Evolutionary conservation across 2,329 filamentous ascomycete genomes (phyloP), one percentile per base, ranked within the genome.

Genomic region (Colletotrichum tofieldiae): DNA sequence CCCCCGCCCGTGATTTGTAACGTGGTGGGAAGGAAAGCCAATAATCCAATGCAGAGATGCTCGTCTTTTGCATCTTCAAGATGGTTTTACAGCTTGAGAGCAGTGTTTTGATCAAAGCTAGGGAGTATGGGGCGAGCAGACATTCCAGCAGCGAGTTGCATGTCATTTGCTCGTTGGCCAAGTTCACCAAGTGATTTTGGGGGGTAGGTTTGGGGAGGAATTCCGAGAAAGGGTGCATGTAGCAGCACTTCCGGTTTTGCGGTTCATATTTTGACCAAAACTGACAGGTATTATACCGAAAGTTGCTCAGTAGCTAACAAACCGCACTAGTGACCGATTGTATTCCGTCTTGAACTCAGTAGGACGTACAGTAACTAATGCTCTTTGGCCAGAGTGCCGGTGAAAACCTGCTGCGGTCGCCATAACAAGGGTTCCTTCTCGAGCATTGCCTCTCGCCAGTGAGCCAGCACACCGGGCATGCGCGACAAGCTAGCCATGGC

Each of bases 391-490:
- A 73, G 37, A 8, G 41, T 16, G n/a, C 69, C 69, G 8, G 72
- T 65, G 39, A 72, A 72, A 9, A 74, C 49, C 80, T 84, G 77
- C 52, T 76, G 72, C 1, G 78, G 78, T 20, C 78, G 73, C 78
- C 78, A 79, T 5, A 79, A 62, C 72, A 78, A 75, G 41, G 78
- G 76, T 9, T 18, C 75, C 72, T 74, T 78, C 75, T 64, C 78
- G 76, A 79, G 61, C 67, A 70, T 67, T 9, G 49, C 59, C 71
- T 81, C 79, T 6, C 79, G 77, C 79, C 78, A 80, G 59, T 80
- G 78, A 41, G 79, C 79, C 60, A 81, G 51, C 14, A 76, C 76
- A 5, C 78, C 79, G 6, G 76, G 68, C 4, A 75, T 73, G 51
- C 79, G 67, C 5, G 78, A 80, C 18, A 79, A 49, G 37, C 74